phyloP scores from a whole-genome alignment of 148 eudicot species.

The Chenopodium formosanum region DNA sequence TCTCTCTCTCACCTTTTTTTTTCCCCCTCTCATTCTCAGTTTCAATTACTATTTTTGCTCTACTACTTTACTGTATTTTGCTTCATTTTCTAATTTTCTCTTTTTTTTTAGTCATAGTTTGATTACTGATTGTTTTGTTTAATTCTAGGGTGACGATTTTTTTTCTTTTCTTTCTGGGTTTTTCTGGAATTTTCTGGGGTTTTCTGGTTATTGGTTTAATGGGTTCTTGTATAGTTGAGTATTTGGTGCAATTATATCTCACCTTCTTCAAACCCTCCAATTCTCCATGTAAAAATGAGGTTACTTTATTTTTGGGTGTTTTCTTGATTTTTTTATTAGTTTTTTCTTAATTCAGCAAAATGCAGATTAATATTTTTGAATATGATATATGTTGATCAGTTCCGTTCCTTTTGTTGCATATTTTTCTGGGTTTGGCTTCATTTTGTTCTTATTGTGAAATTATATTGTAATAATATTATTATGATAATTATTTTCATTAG shows the following conservation, averaged over 20 bases:
- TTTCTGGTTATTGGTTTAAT: background rate
- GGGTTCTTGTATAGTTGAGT: background rate
- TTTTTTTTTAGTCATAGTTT: background rate
- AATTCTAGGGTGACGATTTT: background rate
- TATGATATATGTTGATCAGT: background rate
- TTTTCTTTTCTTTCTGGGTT: background rate
- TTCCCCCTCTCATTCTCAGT: too few species aligned
- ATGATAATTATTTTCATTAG: too few species aligned
- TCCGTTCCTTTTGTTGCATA: background rate
- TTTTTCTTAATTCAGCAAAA: background rate
- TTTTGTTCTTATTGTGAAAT: background rate
- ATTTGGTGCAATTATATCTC: background rate
- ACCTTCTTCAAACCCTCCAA: background rate
- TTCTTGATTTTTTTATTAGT: background rate
- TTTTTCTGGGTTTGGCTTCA: background rate
- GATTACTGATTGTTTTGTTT: too few species aligned
- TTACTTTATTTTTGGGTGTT: background rate
- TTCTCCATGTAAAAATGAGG: background rate
- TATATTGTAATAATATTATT: background rate
- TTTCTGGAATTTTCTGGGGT: background rate
- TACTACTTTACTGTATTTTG: background rate
- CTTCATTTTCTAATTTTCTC: background rate
- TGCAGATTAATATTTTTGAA: background rate
- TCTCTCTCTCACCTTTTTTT: too few species aligned
- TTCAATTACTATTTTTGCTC: too few species aligned